Evolutionary conservation across 306 rosid species (phyloP).

Genomic region (Acacia crassicarpa): DNA sequence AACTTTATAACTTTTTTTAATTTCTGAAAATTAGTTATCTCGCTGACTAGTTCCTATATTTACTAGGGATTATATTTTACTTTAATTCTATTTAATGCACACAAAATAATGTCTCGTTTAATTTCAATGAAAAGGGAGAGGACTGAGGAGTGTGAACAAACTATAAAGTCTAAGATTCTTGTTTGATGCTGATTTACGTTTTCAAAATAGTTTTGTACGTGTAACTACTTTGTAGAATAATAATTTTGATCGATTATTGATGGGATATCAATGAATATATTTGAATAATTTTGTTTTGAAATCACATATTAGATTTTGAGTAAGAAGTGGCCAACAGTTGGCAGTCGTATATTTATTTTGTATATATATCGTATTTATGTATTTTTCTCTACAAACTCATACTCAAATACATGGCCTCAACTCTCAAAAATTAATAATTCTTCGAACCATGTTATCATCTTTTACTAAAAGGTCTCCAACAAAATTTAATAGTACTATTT

Average conservation of each 20-base stretch:
- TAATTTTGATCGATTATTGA: neutral
- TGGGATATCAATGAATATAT: neutral
- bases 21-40: no score
- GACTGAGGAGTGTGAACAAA: no score
- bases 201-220: neutral
- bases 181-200: neutral
- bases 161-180: no score
- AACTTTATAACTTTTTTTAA: no score
- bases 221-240: neutral
- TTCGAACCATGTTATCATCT: neutral
- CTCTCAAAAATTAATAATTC: neutral
- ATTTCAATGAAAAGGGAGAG: neutral
- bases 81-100: neutral
- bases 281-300: neutral
- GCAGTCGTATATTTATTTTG: neutral
- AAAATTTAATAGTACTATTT: neutral
- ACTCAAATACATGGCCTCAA: neutral
- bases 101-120: no score
- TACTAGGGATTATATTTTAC: neutral
- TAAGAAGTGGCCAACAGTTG: neutral
- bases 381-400: neutral
- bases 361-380: neutral
- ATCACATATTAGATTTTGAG: neutral
- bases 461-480: neutral
- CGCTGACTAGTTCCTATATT: no score